Evolutionary conservation across 2,329 filamentous ascomycete genomes (phyloP), one percentile per base, ranked within the genome.

Genomic region (Nigrospora sphaerica): DNA sequence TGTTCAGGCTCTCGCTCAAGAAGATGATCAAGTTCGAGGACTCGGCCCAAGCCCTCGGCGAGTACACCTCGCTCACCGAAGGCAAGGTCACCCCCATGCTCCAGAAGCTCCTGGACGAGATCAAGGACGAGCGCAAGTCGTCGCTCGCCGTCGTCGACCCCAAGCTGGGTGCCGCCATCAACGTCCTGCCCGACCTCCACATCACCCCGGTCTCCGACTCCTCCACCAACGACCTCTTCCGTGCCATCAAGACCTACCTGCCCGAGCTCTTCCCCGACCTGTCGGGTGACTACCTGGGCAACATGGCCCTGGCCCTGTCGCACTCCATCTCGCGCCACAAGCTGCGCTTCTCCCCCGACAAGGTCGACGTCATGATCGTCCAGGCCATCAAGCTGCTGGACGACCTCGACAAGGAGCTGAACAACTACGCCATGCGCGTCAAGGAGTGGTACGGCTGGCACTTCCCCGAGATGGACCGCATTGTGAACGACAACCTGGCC

Each of bases 401-500:
- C 64, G 93, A 98, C 54, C 75, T 98, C 51, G 93, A 98, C 75
- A 98, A 98, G 78, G 93, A 98, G 71, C 77, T 98, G 54, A 98
- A 98, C 75, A 93, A 88, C 58, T 97, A 96, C 64, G 92, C 93
- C 54, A 98, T 98, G 93, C 81, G 93, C 67, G 90, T 96, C 52
- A 97, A 97, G 82, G 93, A 98, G 70, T 98, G 93, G 93, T 98
- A 98, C 66, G 93, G 93, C 61, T 98, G 93, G 93, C 93, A 97
- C 71, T 98, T 97, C 75, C 93, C 93, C 36, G 93, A 98, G 74
- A 83, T 98, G 78, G 91, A 88, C 62, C 92, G 91, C 72, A 95
- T 97, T 62, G 78, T 96, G 57, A 95, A 95, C 68, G 93, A 98
- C 77, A 98, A 98, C 71, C 74, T 95, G 52, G 91, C 91, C 54